Evolutionary conservation across 1,284 basidiomycete species (phyloP).

Genomic region (Cryptococcus floricola): DNA sequence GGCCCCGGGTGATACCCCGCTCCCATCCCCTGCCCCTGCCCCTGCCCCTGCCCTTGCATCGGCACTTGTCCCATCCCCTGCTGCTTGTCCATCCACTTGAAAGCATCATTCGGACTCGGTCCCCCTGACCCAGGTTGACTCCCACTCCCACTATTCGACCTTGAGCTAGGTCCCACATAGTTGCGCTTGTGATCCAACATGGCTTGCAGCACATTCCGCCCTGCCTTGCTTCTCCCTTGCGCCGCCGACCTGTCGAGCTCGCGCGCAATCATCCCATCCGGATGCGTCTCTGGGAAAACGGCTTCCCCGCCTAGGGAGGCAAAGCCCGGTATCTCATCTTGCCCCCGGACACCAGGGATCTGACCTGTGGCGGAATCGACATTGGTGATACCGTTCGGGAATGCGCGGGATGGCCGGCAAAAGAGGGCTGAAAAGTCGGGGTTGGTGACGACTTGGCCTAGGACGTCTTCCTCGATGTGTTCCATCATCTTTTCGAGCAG

Average conservation of each 20-base stretch:
- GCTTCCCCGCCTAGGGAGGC: neutral
- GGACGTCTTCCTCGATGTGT: conserved; percentile 18
- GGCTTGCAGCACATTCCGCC: neutral
- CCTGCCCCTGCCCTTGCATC: too few relatives aligned
- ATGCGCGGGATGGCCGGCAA: neutral
- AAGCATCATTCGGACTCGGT: conserved; percentile 8
- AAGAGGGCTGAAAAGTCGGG: neutral
- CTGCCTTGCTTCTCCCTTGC: too few relatives aligned
- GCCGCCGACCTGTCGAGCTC: neutral
- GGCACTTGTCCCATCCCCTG: too few relatives aligned
- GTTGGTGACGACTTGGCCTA: conserved; percentile 5
- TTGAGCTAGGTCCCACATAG: conserved; percentile 2
- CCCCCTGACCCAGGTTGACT: neutral
- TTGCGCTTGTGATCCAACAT: conserved; percentile 6
- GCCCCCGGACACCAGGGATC: neutral
- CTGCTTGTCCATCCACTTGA: neutral
- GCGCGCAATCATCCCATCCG: conserved; percentile 3
- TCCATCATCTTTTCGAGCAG: conserved; percentile 28
- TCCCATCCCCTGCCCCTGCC: too few relatives aligned
- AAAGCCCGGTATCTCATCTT: neutral
- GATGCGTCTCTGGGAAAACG: conserved; percentile 4
- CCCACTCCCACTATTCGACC: neutral
- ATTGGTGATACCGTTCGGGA: neutral
- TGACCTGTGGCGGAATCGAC: neutral
- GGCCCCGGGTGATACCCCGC: too few relatives aligned